Evolutionary conservation across 768 basidiomycete species (phyloP), one percentile per base, ranked within the genome.

Genomic region (Russula sp.): DNA sequence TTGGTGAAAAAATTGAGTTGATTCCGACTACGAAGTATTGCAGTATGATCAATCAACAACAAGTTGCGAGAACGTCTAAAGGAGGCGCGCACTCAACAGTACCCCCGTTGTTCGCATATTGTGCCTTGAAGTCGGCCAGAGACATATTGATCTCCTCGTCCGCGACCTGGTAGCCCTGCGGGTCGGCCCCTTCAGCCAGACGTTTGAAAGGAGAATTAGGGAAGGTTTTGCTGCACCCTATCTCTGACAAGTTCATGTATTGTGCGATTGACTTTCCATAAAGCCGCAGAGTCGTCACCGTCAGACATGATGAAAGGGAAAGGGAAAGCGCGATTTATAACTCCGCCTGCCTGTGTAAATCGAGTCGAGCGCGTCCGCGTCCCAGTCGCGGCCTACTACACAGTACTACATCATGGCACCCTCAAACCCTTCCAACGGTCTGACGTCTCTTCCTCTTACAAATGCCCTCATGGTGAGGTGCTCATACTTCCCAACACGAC

Each of bases 181-280:
- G 58, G 51, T 57, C 62, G 61, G 68, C 72, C 66, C 75, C 72
- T 72, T 71, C 54, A 48, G 63, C 63, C 27, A 60, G 59, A 61
- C 51, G 61, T 62, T 20, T 52, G 39, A 61, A 68, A 6, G 47
- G 34, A 51, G 44, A 31, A 56, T 56, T 61, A 52, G 55, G 45
- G 61, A 63, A 65, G 45, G 45, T 20, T 49, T 62, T 49, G 72
- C 82, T 77, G 63, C 65, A 98, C 97, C 79, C 97, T 85, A 75
- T 99, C 96, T 73, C 87, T 85, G 66, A 95, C 92, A 57, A 99
- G 86, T 76, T 99, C 96, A 73, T 98, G 95, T 48, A 98, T 89
- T 54, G 97, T 98, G 70, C 92, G 79, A 75, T 94, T 94, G 66
- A 98, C 94, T 71, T 95, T 89, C 93, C 94, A 98, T 71, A 98